phyloP scores from a whole-genome alignment of 441 rosid species.

The Lagerstroemia fauriei region DNA sequence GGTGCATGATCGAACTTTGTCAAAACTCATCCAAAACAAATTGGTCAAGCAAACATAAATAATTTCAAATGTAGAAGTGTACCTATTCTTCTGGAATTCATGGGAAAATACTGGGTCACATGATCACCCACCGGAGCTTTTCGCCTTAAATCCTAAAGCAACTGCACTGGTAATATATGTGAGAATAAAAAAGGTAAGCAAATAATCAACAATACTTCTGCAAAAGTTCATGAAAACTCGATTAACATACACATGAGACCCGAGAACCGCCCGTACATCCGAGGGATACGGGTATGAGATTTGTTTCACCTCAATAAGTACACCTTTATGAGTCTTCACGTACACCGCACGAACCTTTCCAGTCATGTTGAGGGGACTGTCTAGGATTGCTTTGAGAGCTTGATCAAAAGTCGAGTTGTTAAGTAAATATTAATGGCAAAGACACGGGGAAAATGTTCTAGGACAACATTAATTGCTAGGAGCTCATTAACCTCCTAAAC shows the following conservation, averaged over 20 bases:
- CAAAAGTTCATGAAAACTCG: neutral
- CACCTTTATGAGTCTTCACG: conserved; percentile 76
- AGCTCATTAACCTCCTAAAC: conserved; percentile 60
- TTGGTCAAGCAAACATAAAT: neutral
- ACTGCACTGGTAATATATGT: conserved; percentile 47
- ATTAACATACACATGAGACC: conserved; percentile 66
- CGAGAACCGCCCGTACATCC: conserved; percentile 74
- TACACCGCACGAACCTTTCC: conserved; percentile 70
- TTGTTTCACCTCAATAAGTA: conserved; percentile 78
- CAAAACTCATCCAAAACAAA: neutral
- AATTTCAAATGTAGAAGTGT: neutral
- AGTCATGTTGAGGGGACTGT: conserved; percentile 80
- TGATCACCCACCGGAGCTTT: conserved; percentile 52
- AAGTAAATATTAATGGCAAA: neutral
- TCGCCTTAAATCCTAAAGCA: conserved; percentile 59
- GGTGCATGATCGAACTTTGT: conserved; percentile 14
- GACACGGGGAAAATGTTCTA: neutral
- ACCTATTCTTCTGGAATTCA: conserved; percentile 60
- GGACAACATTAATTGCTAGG: neutral
- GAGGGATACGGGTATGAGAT: conserved; percentile 79
- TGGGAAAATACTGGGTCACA: conserved; percentile 45
- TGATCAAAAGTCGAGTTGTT: conserved; percentile 24
- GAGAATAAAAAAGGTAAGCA: neutral
- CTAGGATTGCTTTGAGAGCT: conserved; percentile 76
- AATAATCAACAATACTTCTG: neutral